Conservation (phyloP, 371 early-diverging fungal species). For the Mucor saturninus region DNA sequence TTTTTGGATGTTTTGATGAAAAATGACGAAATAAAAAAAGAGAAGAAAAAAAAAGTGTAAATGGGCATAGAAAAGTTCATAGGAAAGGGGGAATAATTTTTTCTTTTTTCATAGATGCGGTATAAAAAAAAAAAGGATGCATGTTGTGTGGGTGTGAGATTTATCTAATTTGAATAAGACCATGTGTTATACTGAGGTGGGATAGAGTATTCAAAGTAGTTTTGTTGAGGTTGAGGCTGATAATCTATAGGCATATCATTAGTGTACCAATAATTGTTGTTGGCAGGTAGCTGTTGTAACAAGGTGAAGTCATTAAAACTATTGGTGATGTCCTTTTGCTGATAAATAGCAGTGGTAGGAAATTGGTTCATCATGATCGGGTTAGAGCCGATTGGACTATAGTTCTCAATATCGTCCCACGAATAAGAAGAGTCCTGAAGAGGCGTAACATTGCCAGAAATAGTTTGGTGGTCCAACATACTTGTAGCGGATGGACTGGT, state of each 20-base stretch:
- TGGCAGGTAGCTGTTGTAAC: not conserved
- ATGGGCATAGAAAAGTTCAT: slow-evolving; percentile 5
- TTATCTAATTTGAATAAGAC: slow-evolving; percentile 10
- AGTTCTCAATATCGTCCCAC: slow-evolving; percentile 21
- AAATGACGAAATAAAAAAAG: slow-evolving; percentile 3
- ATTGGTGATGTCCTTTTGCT: slow-evolving; percentile 1
- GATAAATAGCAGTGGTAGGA: not conserved
- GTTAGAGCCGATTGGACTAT: slow-evolving; percentile 21
- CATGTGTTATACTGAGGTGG: slow-evolving; percentile 9
- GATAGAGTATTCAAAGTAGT: slow-evolving; percentile 13
- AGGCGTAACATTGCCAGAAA: slow-evolving; percentile 25
- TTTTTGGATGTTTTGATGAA: slow-evolving; percentile 1
- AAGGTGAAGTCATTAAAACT: not conserved
- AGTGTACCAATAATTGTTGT: slow-evolving; percentile 1
- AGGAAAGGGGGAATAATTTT: not conserved
- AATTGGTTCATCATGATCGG: slow-evolving; percentile 12
- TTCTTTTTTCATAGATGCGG: slow-evolving; percentile 2
- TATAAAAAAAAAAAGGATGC: not conserved
- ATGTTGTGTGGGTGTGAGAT: not conserved
- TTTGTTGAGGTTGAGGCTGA: slow-evolving; percentile 12
- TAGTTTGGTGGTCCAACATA: slow-evolving; percentile 25
- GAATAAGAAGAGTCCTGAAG: slow-evolving; percentile 23
- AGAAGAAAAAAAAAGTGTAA: not conserved
- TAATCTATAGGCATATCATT: slow-evolving; percentile 8
- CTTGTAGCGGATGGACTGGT: slow-evolving; percentile 18